phyloP scores from a whole-genome alignment of 441 rosid species.

The Gossypium gossypioides region DNA sequence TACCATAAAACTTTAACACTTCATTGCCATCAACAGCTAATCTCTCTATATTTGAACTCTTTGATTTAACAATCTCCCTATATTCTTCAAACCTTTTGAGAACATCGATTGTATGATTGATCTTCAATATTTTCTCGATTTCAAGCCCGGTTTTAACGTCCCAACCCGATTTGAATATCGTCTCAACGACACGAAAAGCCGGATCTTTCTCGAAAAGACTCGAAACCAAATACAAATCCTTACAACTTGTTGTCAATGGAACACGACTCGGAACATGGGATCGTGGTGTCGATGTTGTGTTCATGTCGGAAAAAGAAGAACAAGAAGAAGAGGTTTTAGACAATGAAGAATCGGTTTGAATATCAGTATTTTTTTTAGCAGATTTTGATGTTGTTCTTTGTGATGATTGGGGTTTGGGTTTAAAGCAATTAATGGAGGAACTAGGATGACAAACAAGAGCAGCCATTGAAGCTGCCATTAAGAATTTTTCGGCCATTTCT shows the following conservation, averaged over 20 bases:
- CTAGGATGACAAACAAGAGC: constrained; percentile 1
- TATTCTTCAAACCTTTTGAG: constrained; percentile 6
- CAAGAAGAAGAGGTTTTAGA: neutral
- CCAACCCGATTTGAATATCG: constrained; percentile 3
- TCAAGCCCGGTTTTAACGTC: neutral
- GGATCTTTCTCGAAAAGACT: neutral
- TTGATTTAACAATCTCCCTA: neutral
- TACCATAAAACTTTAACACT: neutral
- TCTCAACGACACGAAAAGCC: neutral
- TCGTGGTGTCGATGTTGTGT: neutral
- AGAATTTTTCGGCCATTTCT: neutral
- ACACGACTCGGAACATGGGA: neutral
- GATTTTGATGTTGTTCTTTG: neutral
- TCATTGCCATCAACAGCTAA: constrained; percentile 10
- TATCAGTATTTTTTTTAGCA: neutral
- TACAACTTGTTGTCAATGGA: neutral
- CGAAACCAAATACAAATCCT: neutral
- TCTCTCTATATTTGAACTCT: neutral
- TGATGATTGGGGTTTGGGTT: neutral
- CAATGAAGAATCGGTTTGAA: neutral
- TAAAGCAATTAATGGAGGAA: constrained; percentile 1
- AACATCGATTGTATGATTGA: neutral
- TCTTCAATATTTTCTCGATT: constrained; percentile 2
- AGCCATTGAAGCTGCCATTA: constrained; percentile 6
- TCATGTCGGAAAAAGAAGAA: neutral